phyloP scores from a whole-genome alignment of 2,329 filamentous ascomycete genomes.

The Dactylellina sp. region DNA sequence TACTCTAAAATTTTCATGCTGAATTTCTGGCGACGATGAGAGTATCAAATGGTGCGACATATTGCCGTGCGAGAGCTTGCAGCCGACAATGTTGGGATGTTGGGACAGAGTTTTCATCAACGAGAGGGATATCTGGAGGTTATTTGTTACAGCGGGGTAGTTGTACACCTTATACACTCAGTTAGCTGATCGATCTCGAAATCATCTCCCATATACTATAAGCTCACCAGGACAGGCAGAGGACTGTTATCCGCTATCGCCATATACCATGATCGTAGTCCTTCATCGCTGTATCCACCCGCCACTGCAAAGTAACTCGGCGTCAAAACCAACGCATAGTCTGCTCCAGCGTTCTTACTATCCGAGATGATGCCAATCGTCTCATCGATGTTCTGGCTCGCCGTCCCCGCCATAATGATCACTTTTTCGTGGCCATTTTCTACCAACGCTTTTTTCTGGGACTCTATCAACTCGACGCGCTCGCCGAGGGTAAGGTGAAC shows the following conservation, averaged over 20 bases:
- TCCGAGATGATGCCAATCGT: constrained; percentile 71
- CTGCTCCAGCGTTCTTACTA: constrained; percentile 66
- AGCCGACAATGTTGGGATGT: constrained; percentile 76
- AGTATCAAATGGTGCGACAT: constrained; percentile 74
- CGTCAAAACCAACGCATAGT: constrained; percentile 73
- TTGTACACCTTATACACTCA: constrained; percentile 66
- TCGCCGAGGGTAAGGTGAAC: constrained; percentile 73
- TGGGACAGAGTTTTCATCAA: constrained; percentile 71
- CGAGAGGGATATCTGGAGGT: constrained; percentile 70
- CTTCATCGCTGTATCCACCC: constrained; percentile 68
- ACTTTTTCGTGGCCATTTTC: constrained; percentile 70
- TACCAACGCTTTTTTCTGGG: constrained; percentile 70
- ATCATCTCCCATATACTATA: neutral
- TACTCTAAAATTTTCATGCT: constrained; percentile 71
- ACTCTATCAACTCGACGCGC: constrained; percentile 69
- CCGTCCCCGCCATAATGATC: constrained; percentile 73
- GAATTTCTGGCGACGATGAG: constrained; percentile 71
- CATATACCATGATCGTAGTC: constrained; percentile 72
- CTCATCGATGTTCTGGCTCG: constrained; percentile 73
- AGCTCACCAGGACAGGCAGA: constrained; percentile 71
- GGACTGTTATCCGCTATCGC: constrained; percentile 72
- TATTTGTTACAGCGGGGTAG: constrained; percentile 76
- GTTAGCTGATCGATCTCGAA: neutral
- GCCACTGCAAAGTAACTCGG: constrained; percentile 75
- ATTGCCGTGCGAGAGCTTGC: constrained; percentile 77